phyloP scores from a whole-genome alignment of 176 grass and related monocot genomes.

The Ensete ventricosum region DNA sequence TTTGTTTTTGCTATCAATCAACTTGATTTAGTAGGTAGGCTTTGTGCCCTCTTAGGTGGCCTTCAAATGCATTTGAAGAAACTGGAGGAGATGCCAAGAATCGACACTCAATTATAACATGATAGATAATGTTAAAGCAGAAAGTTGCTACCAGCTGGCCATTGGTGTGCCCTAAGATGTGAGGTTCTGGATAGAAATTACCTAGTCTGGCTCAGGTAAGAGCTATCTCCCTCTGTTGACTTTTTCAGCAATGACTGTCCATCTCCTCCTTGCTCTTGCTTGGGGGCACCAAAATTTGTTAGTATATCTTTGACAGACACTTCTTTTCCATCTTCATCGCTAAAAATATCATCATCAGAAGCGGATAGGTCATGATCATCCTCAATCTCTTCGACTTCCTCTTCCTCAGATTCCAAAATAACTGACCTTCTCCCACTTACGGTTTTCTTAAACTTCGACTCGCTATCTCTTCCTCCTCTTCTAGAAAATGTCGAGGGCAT shows the following conservation, averaged over 20 bases:
- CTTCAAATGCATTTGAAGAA: neutral
- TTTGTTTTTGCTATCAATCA: neutral
- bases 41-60: neutral
- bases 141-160: too few species aligned
- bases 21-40: neutral
- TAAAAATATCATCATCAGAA: conserved; percentile 1
- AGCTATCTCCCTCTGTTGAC: conserved; percentile 35
- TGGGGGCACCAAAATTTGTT: neutral
- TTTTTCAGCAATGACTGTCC: neutral
- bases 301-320: neutral
- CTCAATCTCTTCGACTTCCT: neutral
- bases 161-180: neutral
- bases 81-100: neutral
- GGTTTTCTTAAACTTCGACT: neutral
- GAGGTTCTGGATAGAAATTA: conserved; percentile 15
- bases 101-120: too few species aligned
- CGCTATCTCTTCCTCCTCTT: neutral
- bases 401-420: neutral
- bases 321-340: conserved; percentile 6
- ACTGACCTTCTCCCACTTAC: neutral
- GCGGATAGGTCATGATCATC: neutral
- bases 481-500: conserved; percentile 1
- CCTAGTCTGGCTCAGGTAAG: conserved; percentile 79
- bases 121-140: too few species aligned
- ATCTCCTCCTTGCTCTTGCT: neutral